phyloP scores from a whole-genome alignment of 805 yeast species.

The Yarrowia porcina region DNA sequence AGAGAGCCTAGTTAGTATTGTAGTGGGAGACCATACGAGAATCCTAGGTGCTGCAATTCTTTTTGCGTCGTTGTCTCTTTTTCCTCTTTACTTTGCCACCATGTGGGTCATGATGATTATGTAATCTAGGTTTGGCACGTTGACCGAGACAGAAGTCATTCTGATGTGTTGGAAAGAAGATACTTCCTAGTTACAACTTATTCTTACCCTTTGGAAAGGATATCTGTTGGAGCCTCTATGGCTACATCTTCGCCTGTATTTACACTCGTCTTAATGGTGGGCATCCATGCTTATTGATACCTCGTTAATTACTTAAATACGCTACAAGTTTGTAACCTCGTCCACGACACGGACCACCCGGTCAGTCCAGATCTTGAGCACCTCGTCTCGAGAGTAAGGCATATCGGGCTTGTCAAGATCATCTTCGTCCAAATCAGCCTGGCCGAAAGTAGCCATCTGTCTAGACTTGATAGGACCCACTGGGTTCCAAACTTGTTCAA shows the following conservation, averaged over 20 bases:
- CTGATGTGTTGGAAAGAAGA: neutral
- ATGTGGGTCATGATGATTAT: neutral
- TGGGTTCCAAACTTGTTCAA: constrained; percentile 20
- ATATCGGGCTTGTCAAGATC: neutral
- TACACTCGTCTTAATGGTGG: too few relatives aligned
- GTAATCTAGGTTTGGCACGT: too few relatives aligned
- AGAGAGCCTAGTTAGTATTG: constrained; percentile 14
- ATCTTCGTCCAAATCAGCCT: constrained; percentile 21
- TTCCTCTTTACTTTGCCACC: neutral
- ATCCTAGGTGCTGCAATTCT: constrained; percentile 6
- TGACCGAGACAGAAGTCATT: too few relatives aligned
- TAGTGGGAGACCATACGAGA: constrained; percentile 17
- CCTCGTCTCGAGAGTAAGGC: constrained; percentile 21
- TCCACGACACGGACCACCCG: neutral
- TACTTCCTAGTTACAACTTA: too few relatives aligned
- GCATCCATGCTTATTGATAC: neutral
- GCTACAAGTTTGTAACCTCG: neutral
- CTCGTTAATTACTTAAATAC: neutral
- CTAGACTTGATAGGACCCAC: neutral
- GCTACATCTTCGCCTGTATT: too few relatives aligned
- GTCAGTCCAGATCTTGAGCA: constrained; percentile 21
- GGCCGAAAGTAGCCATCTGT: constrained; percentile 23
- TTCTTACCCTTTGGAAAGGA: too few relatives aligned
- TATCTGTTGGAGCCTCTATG: too few relatives aligned
- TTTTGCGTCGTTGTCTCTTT: neutral